A percentile compares a stretch with the other conserved stretches of the same genome.
Conservation (phyloP, 73 alveolate species). For the Stentor coeruleus region DNA sequence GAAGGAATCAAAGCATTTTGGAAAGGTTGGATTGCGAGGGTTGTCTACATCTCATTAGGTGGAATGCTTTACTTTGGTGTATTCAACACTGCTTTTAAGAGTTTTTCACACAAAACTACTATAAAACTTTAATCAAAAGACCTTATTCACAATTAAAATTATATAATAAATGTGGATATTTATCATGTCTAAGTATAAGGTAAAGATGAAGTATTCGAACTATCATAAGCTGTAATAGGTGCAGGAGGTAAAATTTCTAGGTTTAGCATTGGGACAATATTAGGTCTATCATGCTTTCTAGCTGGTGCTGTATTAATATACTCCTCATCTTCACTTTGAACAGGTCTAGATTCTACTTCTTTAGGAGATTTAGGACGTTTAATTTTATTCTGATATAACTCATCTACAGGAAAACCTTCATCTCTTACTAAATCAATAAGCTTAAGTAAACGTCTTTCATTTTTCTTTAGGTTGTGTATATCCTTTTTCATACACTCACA, state of each 20-base stretch:
- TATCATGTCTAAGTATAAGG: too few relatives aligned
- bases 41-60: constrained; percentile 15
- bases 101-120: too few relatives aligned
- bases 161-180: too few relatives aligned
- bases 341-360: background rate
- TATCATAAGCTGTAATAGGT: too few relatives aligned
- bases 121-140: too few relatives aligned
- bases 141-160: too few relatives aligned
- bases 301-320: background rate
- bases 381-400: constrained; percentile 46
- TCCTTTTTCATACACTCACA: constrained; percentile 16
- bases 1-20: constrained; percentile 26
- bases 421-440: constrained; percentile 38
- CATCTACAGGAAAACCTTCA: constrained; percentile 53
- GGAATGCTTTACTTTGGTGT: constrained; percentile 15
- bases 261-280: constrained; percentile 9
- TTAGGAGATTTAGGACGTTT: background rate
- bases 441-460: constrained; percentile 52
- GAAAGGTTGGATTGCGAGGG: constrained; percentile 24
- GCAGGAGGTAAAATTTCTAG: constrained; percentile 1
- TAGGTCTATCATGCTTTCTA: background rate
- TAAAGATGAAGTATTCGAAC: too few relatives aligned
- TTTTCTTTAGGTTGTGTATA: background rate
- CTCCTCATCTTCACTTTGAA: background rate
- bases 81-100: too few relatives aligned